Evolutionary conservation across 352 stramenopile species (phyloP).

Genomic region (Phytophthora nicotianae): DNA sequence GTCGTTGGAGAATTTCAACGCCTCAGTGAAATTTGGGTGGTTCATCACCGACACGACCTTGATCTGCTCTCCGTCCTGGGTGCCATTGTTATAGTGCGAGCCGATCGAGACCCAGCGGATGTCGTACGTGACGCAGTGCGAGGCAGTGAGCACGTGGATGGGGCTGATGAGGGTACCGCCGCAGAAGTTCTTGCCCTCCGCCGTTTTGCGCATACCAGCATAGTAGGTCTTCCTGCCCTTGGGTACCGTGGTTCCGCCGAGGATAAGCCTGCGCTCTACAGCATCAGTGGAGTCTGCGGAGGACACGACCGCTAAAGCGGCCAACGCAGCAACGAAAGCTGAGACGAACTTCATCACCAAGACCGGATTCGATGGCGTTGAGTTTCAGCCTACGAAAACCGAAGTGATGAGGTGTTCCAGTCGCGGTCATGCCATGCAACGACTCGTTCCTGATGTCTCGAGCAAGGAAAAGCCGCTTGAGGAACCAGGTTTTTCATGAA

Average conservation of each 20-base stretch:
- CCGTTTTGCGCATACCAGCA: slow-evolving; percentile 29
- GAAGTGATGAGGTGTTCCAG: background rate
- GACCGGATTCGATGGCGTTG: slow-evolving; percentile 1
- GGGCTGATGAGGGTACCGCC: slow-evolving; percentile 54
- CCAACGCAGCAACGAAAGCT: slow-evolving; percentile 23
- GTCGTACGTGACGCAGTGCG: slow-evolving; percentile 47
- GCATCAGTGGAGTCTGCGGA: slow-evolving; percentile 6
- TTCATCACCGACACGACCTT: slow-evolving; percentile 44
- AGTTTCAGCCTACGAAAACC: slow-evolving; percentile 21
- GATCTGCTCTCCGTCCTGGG: slow-evolving; percentile 51
- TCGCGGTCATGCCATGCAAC: background rate
- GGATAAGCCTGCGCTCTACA: slow-evolving; percentile 44
- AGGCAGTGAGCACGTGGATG: slow-evolving; percentile 42
- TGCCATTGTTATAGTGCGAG: slow-evolving; percentile 59
- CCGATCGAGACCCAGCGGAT: slow-evolving; percentile 59
- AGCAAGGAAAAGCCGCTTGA: slow-evolving; percentile 29
- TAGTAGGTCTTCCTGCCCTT: slow-evolving; percentile 48
- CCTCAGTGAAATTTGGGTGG: slow-evolving; percentile 54
- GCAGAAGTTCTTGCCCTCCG: slow-evolving; percentile 38
- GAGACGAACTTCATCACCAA: slow-evolving; percentile 29
- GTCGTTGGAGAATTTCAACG: slow-evolving; percentile 44
- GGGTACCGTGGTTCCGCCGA: slow-evolving; percentile 49
- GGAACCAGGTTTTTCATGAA: slow-evolving; percentile 23
- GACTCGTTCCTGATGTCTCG: background rate
- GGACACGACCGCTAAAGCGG: slow-evolving; percentile 7